Conservation (phyloP, 768 basidiomycete species). For the Strobilomyces dryophilus region DNA sequence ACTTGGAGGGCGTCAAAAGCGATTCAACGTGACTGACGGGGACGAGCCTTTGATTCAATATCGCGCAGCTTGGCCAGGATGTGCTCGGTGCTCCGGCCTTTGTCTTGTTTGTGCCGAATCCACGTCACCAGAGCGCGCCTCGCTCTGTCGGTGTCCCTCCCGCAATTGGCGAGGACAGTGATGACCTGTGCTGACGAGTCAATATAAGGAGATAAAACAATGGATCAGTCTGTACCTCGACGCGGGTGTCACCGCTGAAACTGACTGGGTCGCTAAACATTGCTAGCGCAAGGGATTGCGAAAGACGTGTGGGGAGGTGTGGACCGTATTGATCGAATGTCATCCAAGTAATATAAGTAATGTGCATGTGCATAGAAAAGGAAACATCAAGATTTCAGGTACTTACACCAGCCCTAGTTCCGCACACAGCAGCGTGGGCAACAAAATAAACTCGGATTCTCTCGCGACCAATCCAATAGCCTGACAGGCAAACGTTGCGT, state of each 20-base stretch:
- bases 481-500: conserved; percentile 6
- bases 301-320: not conserved
- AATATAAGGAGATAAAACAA: not conserved
- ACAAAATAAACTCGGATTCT: not conserved
- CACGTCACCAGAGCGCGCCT: conserved; percentile 27
- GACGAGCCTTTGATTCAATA: conserved; percentile 27
- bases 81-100: conserved; percentile 28
- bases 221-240: conserved; percentile 19
- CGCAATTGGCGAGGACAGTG: conserved; percentile 32
- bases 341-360: conserved; percentile 9
- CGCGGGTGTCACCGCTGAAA: conserved; percentile 28
- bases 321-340: not conserved
- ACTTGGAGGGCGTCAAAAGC: conserved; percentile 14
- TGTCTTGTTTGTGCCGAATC: conserved; percentile 28
- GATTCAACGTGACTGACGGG: not conserved
- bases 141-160: conserved; percentile 25
- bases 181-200: conserved; percentile 23
- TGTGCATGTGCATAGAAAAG: conserved; percentile 4
- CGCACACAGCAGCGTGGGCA: conserved; percentile 16
- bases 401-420: conserved; percentile 3
- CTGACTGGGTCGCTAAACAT: conserved; percentile 26
- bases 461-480: conserved; percentile 11
- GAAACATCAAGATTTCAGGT: conserved; percentile 16
- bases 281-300: not conserved
- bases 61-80: conserved; percentile 26